Percentiles rank a stretch among this genome's conserved stretches.
Conservation (phyloP, 2,329 filamentous ascomycete species). For the Fusarium newnesense region DNA sequence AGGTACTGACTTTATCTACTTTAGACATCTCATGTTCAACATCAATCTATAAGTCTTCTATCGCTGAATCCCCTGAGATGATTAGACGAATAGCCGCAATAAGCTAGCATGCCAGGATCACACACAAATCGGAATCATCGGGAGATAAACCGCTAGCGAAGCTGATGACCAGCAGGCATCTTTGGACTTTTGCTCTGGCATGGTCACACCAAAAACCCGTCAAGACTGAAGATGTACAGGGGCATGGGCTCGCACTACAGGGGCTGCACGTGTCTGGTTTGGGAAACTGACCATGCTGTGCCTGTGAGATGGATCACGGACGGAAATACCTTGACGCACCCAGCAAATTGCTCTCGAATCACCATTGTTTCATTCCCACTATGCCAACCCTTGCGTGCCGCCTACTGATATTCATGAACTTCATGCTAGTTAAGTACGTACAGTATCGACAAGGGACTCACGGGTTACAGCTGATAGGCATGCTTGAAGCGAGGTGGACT, state of each 20-base stretch:
- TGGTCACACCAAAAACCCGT: conserved; percentile 7
- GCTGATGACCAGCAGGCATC: background rate
- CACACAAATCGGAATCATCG: background rate
- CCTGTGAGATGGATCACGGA: conserved; percentile 13
- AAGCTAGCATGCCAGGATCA: background rate
- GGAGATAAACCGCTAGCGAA: conserved; percentile 10
- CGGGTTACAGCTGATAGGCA: background rate
- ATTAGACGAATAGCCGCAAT: background rate
- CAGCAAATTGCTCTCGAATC: conserved; percentile 18
- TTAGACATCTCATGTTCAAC: background rate
- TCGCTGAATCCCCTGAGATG: background rate
- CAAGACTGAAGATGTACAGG: conserved; percentile 22
- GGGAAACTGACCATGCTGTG: conserved; percentile 19
- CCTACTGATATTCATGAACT: background rate
- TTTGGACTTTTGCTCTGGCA: background rate
- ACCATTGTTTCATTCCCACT: conserved; percentile 14
- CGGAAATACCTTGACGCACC: conserved; percentile 5
- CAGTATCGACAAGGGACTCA: conserved; percentile 11
- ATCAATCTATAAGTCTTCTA: background rate
- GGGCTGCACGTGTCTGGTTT: conserved; percentile 34
- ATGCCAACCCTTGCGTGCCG: conserved; percentile 9
- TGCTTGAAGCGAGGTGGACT: conserved; percentile 15
- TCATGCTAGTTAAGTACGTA: background rate
- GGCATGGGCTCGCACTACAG: conserved; percentile 21
- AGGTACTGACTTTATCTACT: too few species aligned